These are phyloP conservation scores for Bruguiera gymnorhiza DNA, from an alignment of 345 rosid species.

Conservation along the genomic window DNA sequence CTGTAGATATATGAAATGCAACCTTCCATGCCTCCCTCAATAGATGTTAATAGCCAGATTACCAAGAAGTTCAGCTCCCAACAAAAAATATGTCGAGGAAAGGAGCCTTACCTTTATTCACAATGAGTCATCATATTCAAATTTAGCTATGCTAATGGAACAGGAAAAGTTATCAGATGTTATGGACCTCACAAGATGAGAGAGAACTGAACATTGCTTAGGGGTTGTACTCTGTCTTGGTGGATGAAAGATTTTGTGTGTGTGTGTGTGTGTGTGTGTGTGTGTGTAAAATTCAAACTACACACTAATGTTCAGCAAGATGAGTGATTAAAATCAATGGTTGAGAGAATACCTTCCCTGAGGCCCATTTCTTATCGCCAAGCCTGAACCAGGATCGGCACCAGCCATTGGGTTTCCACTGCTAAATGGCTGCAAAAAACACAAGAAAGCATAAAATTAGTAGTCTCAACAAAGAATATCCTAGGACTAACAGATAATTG, in stretches of 20 bases:
- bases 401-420: constrained; percentile 48
- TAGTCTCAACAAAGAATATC: not conserved
- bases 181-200: no score
- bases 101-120: no score
- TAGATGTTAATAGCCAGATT: no score
- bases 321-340: not conserved
- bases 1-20: no score
- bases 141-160: no score
- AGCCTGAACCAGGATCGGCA: constrained; percentile 51
- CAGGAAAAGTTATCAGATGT: no score
- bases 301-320: not conserved
- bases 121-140: no score
- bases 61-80: no score
- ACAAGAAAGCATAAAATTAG: not conserved
- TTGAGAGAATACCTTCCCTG: constrained; percentile 41
- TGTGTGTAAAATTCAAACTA: no score
- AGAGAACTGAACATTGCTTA: not conserved
- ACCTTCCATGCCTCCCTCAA: no score
- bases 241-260: not conserved
- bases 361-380: constrained; percentile 48
- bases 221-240: not conserved
- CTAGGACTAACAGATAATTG: not conserved
- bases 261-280: no score
- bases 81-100: no score
- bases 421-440: constrained; percentile 39